Base-by-base conservation (phyloP, 495 filamentous ascomycete genomes). In the Trichodelitschia bisporula region DNA sequence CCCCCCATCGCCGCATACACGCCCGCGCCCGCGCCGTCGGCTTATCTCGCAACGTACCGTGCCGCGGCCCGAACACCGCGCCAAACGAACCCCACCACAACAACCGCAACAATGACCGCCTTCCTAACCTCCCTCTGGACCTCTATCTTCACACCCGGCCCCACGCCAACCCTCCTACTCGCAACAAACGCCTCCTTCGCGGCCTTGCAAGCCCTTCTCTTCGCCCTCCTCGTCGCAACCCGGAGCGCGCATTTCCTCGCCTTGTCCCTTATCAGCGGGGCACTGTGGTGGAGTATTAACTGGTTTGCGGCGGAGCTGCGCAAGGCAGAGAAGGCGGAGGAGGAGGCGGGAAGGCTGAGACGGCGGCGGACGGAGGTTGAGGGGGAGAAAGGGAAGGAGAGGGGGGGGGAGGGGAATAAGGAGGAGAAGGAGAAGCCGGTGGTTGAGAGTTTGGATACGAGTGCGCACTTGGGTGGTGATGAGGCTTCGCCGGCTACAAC, bases 181-280 rank as follows among this genome's bases (percentile, higher is more conserved):
- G 89, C 89, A 19, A 92, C 86, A 32, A 93, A 97, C 51, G 67
- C 58, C 41, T 68, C 75, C 29, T 97, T 97, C 46, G 78, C 72
- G 19, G 64, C 68, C 12, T 68, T 97, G 15, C 86, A 95, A 42
- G 20, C 70, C 25, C 58, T 90, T 18, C 66, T 97, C 36, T 49
- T 82, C 36, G 42, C 50, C 18, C 72, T 97, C 30, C 64, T 93
- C 20, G 36, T 78, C 32, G 74, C 66, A 19, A 97, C 86, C 3
- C 68, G 72, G 50, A 86, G 75, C 53, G 57, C 84, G 17, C 86
- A 97, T 56, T 95, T 95, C 41, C 40, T 77, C 30, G 58, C 77
- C 30, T 59, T 97, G 4, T 86, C 77, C 4, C 45, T 66, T 28
- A 55, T 97, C 5, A 77, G 66, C 23, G 80, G 53, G 1, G 74